phyloP scores from a whole-genome alignment of 2,329 filamentous ascomycete species.

The Fonsecaea erecta region DNA sequence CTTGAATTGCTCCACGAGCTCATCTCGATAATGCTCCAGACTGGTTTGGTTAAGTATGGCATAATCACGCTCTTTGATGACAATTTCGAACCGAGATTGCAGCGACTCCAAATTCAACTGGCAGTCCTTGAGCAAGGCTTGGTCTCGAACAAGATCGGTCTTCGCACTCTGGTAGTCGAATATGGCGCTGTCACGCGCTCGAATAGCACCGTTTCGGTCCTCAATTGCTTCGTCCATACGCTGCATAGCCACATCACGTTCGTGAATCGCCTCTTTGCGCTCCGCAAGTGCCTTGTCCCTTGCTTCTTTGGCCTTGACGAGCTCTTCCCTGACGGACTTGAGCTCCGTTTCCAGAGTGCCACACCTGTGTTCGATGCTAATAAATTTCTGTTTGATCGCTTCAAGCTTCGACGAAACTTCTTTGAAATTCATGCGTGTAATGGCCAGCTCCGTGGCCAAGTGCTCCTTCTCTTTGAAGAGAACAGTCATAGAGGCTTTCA shows the following conservation, averaged over 20 bases:
- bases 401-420: not conserved
- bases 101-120: not conserved
- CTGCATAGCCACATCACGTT: not conserved
- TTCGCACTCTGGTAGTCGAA: constrained; percentile 2
- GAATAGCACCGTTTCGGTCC: not conserved
- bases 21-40: not conserved
- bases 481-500: not conserved
- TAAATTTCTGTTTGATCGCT: not conserved
- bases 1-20: not conserved
- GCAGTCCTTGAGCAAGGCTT: constrained; percentile 1
- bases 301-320: not conserved
- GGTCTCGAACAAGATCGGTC: not conserved
- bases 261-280: not conserved
- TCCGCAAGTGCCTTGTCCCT: not conserved
- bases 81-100: not conserved
- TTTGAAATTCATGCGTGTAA: not conserved
- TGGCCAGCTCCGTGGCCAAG: not conserved
- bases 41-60: not conserved
- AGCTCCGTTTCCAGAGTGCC: not conserved
- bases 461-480: not conserved
- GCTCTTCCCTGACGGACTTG: not conserved
- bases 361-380: constrained; percentile 1
- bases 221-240: constrained; percentile 1
- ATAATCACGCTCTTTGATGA: not conserved
- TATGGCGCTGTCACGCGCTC: not conserved